Conservation (phyloP, 495 filamentous ascomycete genomes). For the Penicillium argentinense region DNA sequence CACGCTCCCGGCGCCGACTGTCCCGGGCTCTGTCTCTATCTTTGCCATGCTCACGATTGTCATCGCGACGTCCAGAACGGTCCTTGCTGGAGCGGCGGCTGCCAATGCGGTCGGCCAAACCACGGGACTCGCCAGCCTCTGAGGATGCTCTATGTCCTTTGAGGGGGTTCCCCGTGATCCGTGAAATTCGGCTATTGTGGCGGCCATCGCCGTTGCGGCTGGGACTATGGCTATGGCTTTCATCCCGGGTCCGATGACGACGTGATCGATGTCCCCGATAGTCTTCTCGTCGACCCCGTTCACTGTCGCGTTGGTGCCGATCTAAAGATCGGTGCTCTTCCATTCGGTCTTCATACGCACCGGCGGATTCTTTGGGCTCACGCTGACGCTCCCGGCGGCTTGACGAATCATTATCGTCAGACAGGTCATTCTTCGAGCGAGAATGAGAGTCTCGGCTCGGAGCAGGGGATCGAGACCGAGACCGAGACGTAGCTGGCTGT, state of each 20-base stretch:
- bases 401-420: constrained; percentile 50
- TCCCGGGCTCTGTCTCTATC: constrained; percentile 24
- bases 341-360: background rate
- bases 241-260: constrained; percentile 50
- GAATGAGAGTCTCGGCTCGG: constrained; percentile 56
- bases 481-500: constrained; percentile 25
- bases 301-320: constrained; percentile 46
- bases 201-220: constrained; percentile 31
- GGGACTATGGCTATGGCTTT: constrained; percentile 29
- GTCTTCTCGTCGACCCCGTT: constrained; percentile 42
- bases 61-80: constrained; percentile 42
- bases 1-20: constrained; percentile 25
- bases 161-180: constrained; percentile 12
- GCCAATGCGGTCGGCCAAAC: constrained; percentile 28
- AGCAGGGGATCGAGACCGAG: constrained; percentile 47
- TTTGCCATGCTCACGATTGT: constrained; percentile 27
- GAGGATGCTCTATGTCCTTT: constrained; percentile 20
- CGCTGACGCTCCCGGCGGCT: constrained; percentile 43
- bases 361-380: constrained; percentile 22
- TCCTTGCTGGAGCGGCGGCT: constrained; percentile 35
- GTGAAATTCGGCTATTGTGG: constrained; percentile 21
- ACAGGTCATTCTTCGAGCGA: constrained; percentile 52
- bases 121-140: constrained; percentile 10
- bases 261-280: constrained; percentile 47
- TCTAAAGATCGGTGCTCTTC: constrained; percentile 44